A percentile compares a stretch with the other conserved stretches of the same genome.
Conservation (phyloP, 495 filamentous ascomycete species). For the Cryomyces antarcticus region DNA sequence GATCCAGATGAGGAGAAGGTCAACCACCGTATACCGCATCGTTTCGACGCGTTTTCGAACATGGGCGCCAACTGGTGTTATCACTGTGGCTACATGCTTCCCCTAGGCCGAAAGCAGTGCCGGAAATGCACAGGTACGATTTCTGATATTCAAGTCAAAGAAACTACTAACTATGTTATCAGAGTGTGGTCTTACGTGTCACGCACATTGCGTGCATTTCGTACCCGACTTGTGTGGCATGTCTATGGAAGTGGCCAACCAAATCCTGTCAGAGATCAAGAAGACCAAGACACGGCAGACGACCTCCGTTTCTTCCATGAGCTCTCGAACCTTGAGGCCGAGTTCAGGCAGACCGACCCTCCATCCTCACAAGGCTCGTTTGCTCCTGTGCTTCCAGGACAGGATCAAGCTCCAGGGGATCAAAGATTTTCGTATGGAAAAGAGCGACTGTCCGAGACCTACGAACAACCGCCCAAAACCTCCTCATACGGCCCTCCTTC, state of each 20-base stretch:
- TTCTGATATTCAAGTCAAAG: background rate
- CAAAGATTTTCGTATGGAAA: constrained; percentile 28
- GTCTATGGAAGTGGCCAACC: constrained; percentile 92
- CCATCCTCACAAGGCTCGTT: constrained; percentile 17
- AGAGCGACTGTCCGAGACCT: constrained; percentile 15
- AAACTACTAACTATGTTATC: constrained; percentile 5
- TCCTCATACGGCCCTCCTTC: constrained; percentile 20
- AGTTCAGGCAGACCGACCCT: constrained; percentile 21
- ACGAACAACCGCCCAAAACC: constrained; percentile 15
- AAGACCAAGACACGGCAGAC: constrained; percentile 32
- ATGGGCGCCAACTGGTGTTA: constrained; percentile 99
- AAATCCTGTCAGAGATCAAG: constrained; percentile 58
- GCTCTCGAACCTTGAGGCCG: constrained; percentile 43
- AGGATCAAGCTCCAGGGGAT: constrained; percentile 24
- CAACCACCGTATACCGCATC: constrained; percentile 96
- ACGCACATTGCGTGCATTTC: constrained; percentile 79
- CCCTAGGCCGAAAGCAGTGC: constrained; percentile 82
- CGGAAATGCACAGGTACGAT: constrained; percentile 67
- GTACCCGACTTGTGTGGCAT: constrained; percentile 99
- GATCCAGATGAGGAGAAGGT: constrained; percentile 98
- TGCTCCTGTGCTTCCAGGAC: constrained; percentile 12
- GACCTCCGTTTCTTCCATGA: constrained; percentile 33
- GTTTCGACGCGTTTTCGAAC: constrained; percentile 84
- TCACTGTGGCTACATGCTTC: constrained; percentile 95
- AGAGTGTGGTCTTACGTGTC: constrained; percentile 87